Evolutionary conservation across 2,329 filamentous ascomycete genomes (phyloP).

Genomic region (Sordariomycetes sp.): DNA sequence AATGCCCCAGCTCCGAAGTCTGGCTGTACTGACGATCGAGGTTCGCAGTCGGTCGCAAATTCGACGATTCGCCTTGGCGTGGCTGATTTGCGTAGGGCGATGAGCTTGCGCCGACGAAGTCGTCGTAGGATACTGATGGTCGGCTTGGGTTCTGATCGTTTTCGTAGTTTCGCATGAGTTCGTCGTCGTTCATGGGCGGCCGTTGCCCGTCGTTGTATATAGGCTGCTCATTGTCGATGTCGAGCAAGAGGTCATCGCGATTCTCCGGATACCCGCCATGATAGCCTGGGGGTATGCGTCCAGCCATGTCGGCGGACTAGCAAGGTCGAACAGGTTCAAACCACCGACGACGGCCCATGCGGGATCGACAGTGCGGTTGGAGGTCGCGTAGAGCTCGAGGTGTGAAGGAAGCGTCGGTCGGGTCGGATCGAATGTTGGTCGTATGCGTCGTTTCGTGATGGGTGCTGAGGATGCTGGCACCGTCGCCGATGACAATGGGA

Average conservation of each 20-base stretch:
- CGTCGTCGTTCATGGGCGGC: slow-evolving; percentile 72
- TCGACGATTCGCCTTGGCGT: slow-evolving; percentile 4
- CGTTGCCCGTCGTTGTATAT: slow-evolving; percentile 68
- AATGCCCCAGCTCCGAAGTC: slow-evolving; percentile 76
- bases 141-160: slow-evolving; percentile 61
- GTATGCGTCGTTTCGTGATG: too few species aligned
- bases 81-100: slow-evolving; percentile 26
- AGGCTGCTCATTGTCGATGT: slow-evolving; percentile 63
- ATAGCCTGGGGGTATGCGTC: slow-evolving; percentile 39
- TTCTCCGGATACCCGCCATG: slow-evolving; percentile 38
- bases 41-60: slow-evolving; percentile 29
- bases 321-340: slow-evolving; percentile 16
- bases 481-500: too few species aligned
- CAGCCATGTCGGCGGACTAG: slow-evolving; percentile 49
- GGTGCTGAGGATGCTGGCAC: neutral
- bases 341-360: slow-evolving; percentile 21
- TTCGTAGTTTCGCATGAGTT: slow-evolving; percentile 67
- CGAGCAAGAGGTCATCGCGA: slow-evolving; percentile 58
- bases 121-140: slow-evolving; percentile 88
- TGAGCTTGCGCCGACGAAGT: slow-evolving; percentile 69
- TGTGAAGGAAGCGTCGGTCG: too few species aligned
- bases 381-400: too few species aligned
- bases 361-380: slow-evolving; percentile 16
- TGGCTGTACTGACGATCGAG: slow-evolving; percentile 54
- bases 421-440: too few species aligned